Percentiles rank a stretch among this genome's conserved stretches.
Conservation (phyloP, 2,329 filamentous ascomycete genomes). For the Cladosporium colombiae region DNA sequence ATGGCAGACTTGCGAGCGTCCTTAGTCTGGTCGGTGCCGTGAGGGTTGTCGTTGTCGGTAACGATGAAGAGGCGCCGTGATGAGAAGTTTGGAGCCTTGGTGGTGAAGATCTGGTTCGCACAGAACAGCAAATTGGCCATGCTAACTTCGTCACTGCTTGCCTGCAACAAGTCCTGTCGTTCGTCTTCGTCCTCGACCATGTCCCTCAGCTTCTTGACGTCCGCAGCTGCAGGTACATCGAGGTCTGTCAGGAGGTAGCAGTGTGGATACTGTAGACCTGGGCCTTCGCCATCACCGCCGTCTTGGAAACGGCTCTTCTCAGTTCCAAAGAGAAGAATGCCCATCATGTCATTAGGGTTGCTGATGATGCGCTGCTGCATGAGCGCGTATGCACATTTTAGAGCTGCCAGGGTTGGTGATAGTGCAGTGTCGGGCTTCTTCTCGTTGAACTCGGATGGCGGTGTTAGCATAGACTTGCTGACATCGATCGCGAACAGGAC, state of each 20-base stretch:
- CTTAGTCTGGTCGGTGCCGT: slow-evolving; percentile 63
- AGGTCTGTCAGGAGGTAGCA: slow-evolving; percentile 91
- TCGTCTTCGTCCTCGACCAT: slow-evolving; percentile 79
- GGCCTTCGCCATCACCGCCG: slow-evolving; percentile 55
- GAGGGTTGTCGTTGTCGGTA: slow-evolving; percentile 89
- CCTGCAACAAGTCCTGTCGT: slow-evolving; percentile 65
- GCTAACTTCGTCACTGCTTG: slow-evolving; percentile 67
- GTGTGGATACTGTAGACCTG: slow-evolving; percentile 72
- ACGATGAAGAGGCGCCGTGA: slow-evolving; percentile 93
- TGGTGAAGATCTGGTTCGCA: slow-evolving; percentile 95
- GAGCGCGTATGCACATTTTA: slow-evolving; percentile 91
- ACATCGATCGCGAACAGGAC: slow-evolving; percentile 94
- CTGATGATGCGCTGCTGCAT: slow-evolving; percentile 99
- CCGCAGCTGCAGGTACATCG: slow-evolving; percentile 80
- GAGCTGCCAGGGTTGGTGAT: slow-evolving; percentile 75
- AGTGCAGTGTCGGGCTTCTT: slow-evolving; percentile 75
- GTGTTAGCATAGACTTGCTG: slow-evolving; percentile 79
- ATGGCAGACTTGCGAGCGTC: slow-evolving; percentile 72
- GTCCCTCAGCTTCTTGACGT: slow-evolving; percentile 76
- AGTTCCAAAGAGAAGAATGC: slow-evolving; percentile 87
- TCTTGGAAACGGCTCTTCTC: slow-evolving; percentile 77
- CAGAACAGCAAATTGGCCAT: slow-evolving; percentile 94
- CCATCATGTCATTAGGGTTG: slow-evolving; percentile 96
- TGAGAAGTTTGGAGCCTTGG: slow-evolving; percentile 89
- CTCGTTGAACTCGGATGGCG: slow-evolving; percentile 62